These are phyloP conservation scores for Oryza officinalis DNA, from an alignment of 176 grass and related monocot species.

Conservation along the genomic window DNA sequence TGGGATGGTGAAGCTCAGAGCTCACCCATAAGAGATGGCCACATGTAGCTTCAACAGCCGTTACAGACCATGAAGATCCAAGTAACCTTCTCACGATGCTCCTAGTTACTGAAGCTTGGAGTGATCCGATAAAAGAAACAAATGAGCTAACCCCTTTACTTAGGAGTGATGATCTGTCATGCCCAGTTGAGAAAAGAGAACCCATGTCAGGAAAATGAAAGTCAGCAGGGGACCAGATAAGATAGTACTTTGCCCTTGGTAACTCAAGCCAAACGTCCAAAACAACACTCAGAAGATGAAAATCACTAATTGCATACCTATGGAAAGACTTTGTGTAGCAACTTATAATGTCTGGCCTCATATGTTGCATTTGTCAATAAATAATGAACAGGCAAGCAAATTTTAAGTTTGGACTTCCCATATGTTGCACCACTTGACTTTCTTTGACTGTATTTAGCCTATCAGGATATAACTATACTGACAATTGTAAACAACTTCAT, in stretches of 20 bases:
- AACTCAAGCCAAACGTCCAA: constrained; percentile 1
- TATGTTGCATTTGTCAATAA: neutral
- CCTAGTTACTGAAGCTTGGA: constrained; percentile 48
- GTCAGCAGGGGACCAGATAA: neutral
- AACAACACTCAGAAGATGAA: neutral
- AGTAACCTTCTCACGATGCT: constrained; percentile 69
- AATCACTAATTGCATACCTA: neutral
- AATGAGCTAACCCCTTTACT: constrained; percentile 69
- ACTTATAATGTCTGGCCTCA: neutral
- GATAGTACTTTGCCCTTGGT: neutral
- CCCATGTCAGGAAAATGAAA: constrained; percentile 11
- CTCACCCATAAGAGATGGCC: constrained; percentile 70
- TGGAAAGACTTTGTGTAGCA: neutral
- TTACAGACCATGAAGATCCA: constrained; percentile 72
- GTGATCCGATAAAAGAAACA: constrained; percentile 62
- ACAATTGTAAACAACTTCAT: constrained; percentile 20
- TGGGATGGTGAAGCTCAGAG: constrained; percentile 22
- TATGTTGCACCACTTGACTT: neutral
- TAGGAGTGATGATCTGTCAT: constrained; percentile 63
- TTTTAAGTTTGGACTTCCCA: neutral
- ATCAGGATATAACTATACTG: constrained; percentile 9
- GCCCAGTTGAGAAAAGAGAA: constrained; percentile 30
- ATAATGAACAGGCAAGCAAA: neutral
- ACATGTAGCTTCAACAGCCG: constrained; percentile 71
- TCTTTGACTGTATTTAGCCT: constrained; percentile 15